These are phyloP conservation scores for Meira nashicola DNA, from an alignment of 1,284 basidiomycete species.

Conservation along the genomic window DNA sequence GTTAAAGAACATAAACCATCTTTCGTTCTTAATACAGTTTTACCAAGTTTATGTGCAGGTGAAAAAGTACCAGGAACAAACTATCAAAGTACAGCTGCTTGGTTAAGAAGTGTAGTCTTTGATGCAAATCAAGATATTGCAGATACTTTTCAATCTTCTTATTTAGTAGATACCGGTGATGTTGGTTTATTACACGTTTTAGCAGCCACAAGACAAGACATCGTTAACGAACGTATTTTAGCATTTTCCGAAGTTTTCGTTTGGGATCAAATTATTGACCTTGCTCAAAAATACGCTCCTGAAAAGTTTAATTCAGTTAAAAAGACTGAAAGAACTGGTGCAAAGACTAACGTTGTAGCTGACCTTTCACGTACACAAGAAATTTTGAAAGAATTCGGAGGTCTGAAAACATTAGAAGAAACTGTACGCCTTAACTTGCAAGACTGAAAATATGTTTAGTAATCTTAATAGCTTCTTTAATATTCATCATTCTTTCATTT, in stretches of 20 bases:
- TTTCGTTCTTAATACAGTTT: background rate
- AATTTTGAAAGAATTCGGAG: background rate
- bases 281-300: background rate
- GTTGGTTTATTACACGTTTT: slow-evolving; percentile 5
- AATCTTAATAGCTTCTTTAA: no score
- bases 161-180: background rate
- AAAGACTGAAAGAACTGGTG: background rate
- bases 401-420: background rate
- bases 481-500: no score
- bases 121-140: slow-evolving; percentile 14
- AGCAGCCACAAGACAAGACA: background rate
- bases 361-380: background rate
- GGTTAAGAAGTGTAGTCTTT: background rate
- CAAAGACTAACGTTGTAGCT: background rate
- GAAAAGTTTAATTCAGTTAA: background rate
- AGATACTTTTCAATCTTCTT: slow-evolving; percentile 16
- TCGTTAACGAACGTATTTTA: slow-evolving; percentile 1
- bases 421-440: background rate
- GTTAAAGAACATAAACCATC: background rate
- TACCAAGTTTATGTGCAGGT: slow-evolving; percentile 22
- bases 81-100: slow-evolving; percentile 21
- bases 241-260: background rate
- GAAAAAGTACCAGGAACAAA: slow-evolving; percentile 23
- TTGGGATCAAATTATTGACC: background rate
- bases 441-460: background rate